Evolutionary conservation across 1,284 basidiomycete genomes (phyloP).

Genomic region (Rhodotorula sp.): DNA sequence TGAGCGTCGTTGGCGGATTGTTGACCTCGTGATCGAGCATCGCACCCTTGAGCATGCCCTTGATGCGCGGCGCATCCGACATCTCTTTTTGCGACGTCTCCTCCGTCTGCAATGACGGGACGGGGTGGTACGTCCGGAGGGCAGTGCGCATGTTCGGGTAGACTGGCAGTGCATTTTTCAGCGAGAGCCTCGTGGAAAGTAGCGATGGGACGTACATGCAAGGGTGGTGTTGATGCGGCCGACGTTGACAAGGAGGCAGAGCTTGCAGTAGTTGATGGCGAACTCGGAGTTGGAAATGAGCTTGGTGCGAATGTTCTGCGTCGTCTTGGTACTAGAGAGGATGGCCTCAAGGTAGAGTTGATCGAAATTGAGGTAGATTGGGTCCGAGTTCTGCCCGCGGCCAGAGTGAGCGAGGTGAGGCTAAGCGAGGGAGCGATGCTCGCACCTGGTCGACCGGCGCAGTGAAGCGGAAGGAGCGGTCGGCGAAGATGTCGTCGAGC

Average conservation of each 20-base stretch:
- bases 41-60: conserved; percentile 72
- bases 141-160: conserved; percentile 74
- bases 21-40: conserved; percentile 69
- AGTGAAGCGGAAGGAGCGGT: conserved; percentile 71
- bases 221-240: conserved; percentile 93
- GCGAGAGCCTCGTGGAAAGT: neutral
- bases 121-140: conserved; percentile 76
- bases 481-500: conserved; percentile 72
- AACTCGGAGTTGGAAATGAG: conserved; percentile 57
- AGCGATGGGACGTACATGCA: conserved; percentile 67
- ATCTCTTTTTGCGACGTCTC: conserved; percentile 66
- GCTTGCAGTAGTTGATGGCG: conserved; percentile 74
- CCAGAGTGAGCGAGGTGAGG: too few species aligned
- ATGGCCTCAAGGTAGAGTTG: conserved; percentile 81
- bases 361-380: conserved; percentile 64
- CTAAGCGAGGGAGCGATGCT: too few species aligned
- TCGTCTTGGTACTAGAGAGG: conserved; percentile 76
- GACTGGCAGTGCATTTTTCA: conserved; percentile 38
- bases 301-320: conserved; percentile 71
- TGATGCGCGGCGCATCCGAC: conserved; percentile 78
- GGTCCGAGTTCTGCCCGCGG: conserved; percentile 45
- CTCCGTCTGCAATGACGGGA: conserved; percentile 71
- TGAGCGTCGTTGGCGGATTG: conserved; percentile 67
- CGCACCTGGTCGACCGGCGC: conserved; percentile 50
- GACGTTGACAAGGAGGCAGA: conserved; percentile 82